A percentile compares a stretch with the other conserved stretches of the same genome.
phyloP scores from a whole-genome alignment of 768 basidiomycete genomes.

The Lactifluus subvellereus region DNA sequence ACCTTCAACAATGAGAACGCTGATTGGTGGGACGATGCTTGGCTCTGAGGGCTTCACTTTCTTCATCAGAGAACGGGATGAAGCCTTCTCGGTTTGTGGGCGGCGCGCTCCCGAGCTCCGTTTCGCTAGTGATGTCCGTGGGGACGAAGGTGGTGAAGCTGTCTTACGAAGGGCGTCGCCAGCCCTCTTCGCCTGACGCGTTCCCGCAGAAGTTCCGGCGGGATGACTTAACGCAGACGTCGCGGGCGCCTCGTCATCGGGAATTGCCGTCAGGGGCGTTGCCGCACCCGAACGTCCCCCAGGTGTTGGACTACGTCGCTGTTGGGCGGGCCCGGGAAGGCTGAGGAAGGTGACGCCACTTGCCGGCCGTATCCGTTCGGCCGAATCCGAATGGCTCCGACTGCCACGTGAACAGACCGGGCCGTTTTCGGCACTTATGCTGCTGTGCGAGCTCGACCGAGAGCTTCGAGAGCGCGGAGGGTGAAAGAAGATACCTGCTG shows the following conservation, averaged over 20 bases:
- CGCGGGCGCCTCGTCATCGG: slow-evolving; percentile 5
- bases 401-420: slow-evolving; percentile 4
- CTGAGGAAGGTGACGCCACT: slow-evolving; percentile 15
- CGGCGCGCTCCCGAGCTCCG: slow-evolving; percentile 33
- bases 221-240: neutral
- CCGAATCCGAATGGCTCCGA: slow-evolving; percentile 17
- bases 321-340: slow-evolving; percentile 4
- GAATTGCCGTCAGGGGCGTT: neutral
- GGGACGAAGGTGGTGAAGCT: slow-evolving; percentile 34
- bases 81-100: slow-evolving; percentile 29
- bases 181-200: slow-evolving; percentile 27
- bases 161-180: slow-evolving; percentile 31
- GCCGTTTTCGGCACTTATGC: slow-evolving; percentile 12
- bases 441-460: slow-evolving; percentile 13
- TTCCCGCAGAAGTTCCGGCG: neutral
- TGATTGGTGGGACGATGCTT: slow-evolving; percentile 91
- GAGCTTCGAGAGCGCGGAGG: slow-evolving; percentile 39
- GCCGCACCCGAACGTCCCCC: neutral
- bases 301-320: slow-evolving; percentile 1
- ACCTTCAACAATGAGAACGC: slow-evolving; percentile 98
- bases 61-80: slow-evolving; percentile 35
- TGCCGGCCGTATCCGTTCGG: slow-evolving; percentile 8
- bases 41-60: slow-evolving; percentile 52
- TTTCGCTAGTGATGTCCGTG: slow-evolving; percentile 28
- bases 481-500: slow-evolving; percentile 94